Evolutionary conservation across 2,329 filamentous ascomycete genomes (phyloP).

Genomic region (Canariomyces notabilis): DNA sequence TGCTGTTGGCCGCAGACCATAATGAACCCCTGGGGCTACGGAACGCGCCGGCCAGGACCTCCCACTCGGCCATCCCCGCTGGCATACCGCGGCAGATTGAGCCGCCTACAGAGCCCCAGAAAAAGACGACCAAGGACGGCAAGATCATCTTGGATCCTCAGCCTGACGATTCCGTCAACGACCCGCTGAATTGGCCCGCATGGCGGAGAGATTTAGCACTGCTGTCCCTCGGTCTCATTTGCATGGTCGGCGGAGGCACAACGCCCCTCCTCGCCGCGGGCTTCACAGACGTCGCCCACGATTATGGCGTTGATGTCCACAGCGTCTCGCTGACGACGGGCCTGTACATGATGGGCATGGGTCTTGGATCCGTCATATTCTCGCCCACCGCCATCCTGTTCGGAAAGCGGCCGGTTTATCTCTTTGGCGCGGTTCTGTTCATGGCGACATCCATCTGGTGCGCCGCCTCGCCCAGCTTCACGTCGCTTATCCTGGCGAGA

Average conservation of each 20-base stretch:
- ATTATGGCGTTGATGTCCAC: constrained; percentile 61
- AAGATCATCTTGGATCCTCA: constrained; percentile 85
- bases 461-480: constrained; percentile 73
- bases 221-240: constrained; percentile 82
- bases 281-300: constrained; percentile 71
- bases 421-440: constrained; percentile 72
- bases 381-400: constrained; percentile 88
- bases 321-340: constrained; percentile 82
- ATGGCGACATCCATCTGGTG: constrained; percentile 76
- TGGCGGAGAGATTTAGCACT: constrained; percentile 78
- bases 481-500: constrained; percentile 72
- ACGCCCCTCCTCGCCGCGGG: constrained; percentile 86
- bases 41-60: constrained; percentile 52
- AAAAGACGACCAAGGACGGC: constrained; percentile 77
- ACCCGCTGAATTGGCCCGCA: constrained; percentile 85
- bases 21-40: constrained; percentile 57
- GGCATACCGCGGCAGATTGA: constrained; percentile 36
- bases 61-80: constrained; percentile 51
- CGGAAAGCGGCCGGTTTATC: constrained; percentile 87
- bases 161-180: constrained; percentile 83
- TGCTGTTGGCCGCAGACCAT: constrained; percentile 49
- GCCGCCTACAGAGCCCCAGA: constrained; percentile 33
- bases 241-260: constrained; percentile 88
- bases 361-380: constrained; percentile 75
- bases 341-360: constrained; percentile 89